Conservation (phyloP, 257 asterid genomes). For the Eucommia ulmoides region DNA sequence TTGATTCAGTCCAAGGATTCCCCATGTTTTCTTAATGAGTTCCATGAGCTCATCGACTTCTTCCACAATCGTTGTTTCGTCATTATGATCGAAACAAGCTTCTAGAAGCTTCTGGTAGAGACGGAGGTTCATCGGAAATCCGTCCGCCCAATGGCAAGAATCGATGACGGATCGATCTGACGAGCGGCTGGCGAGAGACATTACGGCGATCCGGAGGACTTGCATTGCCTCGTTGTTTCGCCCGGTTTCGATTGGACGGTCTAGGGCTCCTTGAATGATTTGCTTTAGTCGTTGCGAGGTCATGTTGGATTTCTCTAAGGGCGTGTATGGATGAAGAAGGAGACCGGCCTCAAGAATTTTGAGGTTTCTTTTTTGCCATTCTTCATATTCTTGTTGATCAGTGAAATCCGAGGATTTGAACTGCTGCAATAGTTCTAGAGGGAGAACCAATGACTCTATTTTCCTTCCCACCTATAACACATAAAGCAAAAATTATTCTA, state of each 20-base stretch:
- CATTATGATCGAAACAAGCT: constrained; percentile 73
- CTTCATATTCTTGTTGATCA: constrained; percentile 63
- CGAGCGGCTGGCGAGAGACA: constrained; percentile 69
- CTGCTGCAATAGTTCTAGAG: constrained; percentile 93
- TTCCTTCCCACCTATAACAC: constrained; percentile 65
- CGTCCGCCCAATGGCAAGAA: constrained; percentile 96
- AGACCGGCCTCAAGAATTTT: constrained; percentile 90
- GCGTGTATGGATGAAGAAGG: constrained; percentile 74
- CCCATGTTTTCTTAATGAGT: constrained; percentile 93
- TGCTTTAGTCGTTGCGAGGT: constrained; percentile 72
- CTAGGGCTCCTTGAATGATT: constrained; percentile 67
- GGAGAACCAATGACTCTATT: constrained; percentile 71
- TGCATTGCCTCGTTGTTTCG: constrained; percentile 95
- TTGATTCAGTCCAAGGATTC: constrained; percentile 72
- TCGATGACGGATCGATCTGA: constrained; percentile 68
- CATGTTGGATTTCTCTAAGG: constrained; percentile 57
- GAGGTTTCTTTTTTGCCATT: constrained; percentile 97
- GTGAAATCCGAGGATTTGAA: constrained; percentile 92
- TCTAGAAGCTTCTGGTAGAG: constrained; percentile 88
- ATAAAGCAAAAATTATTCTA: neutral
- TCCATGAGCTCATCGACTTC: constrained; percentile 96
- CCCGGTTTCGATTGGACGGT: constrained; percentile 94
- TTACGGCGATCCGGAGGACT: constrained; percentile 79
- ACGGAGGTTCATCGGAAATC: constrained; percentile 80
- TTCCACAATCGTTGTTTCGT: constrained; percentile 68